phyloP scores from a whole-genome alignment of 352 stramenopile genomes.

The Phytophthora pisi region DNA sequence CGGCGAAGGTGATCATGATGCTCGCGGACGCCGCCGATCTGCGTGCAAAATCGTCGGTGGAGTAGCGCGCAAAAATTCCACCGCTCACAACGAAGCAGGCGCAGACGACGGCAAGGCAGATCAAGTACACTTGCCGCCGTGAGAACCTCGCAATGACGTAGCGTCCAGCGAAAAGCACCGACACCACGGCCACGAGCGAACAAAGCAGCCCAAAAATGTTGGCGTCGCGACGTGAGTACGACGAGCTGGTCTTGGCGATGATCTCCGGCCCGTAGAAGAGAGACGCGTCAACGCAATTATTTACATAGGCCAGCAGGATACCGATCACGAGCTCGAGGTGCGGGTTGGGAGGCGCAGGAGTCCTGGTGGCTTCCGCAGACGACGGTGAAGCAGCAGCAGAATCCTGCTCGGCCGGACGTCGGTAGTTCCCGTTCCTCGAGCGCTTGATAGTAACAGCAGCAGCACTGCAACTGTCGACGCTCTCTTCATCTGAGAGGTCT shows the following conservation, averaged over 20 bases:
- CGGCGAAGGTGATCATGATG: conserved; percentile 68
- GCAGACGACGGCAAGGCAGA: conserved; percentile 74
- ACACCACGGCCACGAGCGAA: conserved; percentile 66
- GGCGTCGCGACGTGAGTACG: conserved; percentile 65
- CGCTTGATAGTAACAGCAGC: conserved; percentile 20
- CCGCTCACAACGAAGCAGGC: conserved; percentile 69
- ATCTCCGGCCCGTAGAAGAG: conserved; percentile 90
- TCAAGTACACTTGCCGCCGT: conserved; percentile 72
- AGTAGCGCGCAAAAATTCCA: conserved; percentile 72
- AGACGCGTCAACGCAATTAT: conserved; percentile 88
- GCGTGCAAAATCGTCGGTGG: conserved; percentile 62
- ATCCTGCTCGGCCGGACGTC: conserved; percentile 19
- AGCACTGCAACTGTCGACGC: conserved; percentile 24
- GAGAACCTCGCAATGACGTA: conserved; percentile 77
- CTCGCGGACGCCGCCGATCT: conserved; percentile 49
- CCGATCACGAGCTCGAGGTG: conserved; percentile 76
- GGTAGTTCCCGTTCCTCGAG: conserved; percentile 27
- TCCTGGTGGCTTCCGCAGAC: conserved; percentile 3
- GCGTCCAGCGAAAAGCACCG: conserved; percentile 66
- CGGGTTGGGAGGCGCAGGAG: conserved; percentile 22
- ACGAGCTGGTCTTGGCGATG: conserved; percentile 67
- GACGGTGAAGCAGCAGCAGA: conserved; percentile 13
- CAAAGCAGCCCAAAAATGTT: conserved; percentile 83
- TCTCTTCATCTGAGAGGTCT: conserved; percentile 39
- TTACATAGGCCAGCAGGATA: conserved; percentile 83